phyloP scores from a whole-genome alignment of 2,329 filamentous ascomycete species.

The Colletotrichum sp. region DNA sequence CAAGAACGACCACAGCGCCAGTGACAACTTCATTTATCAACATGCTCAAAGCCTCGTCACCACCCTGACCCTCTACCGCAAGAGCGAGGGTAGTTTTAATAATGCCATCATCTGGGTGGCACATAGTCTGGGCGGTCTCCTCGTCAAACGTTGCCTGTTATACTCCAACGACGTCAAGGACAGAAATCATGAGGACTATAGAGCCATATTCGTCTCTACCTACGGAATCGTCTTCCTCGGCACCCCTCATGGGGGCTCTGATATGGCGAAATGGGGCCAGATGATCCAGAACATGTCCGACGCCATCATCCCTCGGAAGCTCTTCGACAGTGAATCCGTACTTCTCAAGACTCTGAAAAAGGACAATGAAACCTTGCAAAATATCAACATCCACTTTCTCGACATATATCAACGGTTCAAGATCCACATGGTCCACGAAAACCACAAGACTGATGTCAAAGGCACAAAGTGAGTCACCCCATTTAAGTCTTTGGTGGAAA shows the following conservation, averaged over 20 bases:
- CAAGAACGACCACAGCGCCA: conserved; percentile 56
- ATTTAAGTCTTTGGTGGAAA: background rate
- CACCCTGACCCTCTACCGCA: conserved; percentile 67
- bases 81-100: conserved; percentile 57
- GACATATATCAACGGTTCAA: conserved; percentile 74
- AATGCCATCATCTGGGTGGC: conserved; percentile 79
- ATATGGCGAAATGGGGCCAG: conserved; percentile 70
- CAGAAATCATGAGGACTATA: conserved; percentile 65
- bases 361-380: conserved; percentile 75
- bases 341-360: conserved; percentile 74
- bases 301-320: conserved; percentile 66
- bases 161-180: conserved; percentile 67
- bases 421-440: conserved; percentile 80
- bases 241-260: conserved; percentile 75
- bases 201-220: conserved; percentile 75
- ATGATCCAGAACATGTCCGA: conserved; percentile 72
- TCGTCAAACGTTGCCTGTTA: conserved; percentile 73
- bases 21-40: conserved; percentile 71
- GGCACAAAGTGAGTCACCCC: conserved; percentile 54
- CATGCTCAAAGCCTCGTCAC: conserved; percentile 74
- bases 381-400: conserved; percentile 75
- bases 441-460: conserved; percentile 72
- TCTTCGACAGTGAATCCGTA: conserved; percentile 71
- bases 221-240: conserved; percentile 80
- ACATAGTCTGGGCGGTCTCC: conserved; percentile 75